A percentile compares a stretch with the other conserved stretches of the same genome.
These are phyloP conservation scores for Penicillium sp. DNA, from an alignment of 2,329 filamentous ascomycete species.

Conservation along the genomic window DNA sequence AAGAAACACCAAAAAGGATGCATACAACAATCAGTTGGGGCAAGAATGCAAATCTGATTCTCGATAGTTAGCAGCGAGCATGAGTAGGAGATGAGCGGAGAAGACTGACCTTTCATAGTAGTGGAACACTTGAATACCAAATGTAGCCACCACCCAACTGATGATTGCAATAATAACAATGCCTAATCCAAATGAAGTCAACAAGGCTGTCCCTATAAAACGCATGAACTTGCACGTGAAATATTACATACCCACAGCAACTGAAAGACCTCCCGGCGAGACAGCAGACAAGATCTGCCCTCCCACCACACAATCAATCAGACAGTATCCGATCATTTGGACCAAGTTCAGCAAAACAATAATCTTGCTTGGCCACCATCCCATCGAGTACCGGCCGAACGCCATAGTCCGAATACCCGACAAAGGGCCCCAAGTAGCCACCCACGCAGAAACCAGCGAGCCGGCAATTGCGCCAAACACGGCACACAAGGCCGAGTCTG, in stretches of 20 bases:
- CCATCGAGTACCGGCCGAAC: conserved; percentile 66
- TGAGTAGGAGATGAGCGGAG: background rate
- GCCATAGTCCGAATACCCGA: conserved; percentile 69
- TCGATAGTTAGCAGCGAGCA: background rate
- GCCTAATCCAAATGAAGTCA: conserved; percentile 33
- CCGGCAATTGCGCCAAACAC: conserved; percentile 65
- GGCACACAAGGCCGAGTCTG: conserved; percentile 62
- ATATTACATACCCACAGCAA: conserved; percentile 62
- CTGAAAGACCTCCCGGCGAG: conserved; percentile 62
- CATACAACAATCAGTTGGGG: conserved; percentile 67
- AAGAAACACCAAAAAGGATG: conserved; percentile 67
- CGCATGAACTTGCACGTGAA: too few species aligned
- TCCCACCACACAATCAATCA: conserved; percentile 70
- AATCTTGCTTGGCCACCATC: conserved; percentile 69
- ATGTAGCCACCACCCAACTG: conserved; percentile 68
- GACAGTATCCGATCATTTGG: conserved; percentile 65
- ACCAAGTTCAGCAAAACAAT: conserved; percentile 68
- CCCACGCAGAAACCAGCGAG: conserved; percentile 62
- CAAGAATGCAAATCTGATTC: conserved; percentile 64
- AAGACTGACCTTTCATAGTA: conserved; percentile 65
- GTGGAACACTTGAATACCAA: conserved; percentile 72
- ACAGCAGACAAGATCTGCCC: conserved; percentile 73
- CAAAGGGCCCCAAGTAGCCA: conserved; percentile 66
- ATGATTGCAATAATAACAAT: conserved; percentile 70
- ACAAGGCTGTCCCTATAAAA: background rate